phyloP scores from a whole-genome alignment of 1,284 basidiomycete genomes.

The Phenoliferia sp. region DNA sequence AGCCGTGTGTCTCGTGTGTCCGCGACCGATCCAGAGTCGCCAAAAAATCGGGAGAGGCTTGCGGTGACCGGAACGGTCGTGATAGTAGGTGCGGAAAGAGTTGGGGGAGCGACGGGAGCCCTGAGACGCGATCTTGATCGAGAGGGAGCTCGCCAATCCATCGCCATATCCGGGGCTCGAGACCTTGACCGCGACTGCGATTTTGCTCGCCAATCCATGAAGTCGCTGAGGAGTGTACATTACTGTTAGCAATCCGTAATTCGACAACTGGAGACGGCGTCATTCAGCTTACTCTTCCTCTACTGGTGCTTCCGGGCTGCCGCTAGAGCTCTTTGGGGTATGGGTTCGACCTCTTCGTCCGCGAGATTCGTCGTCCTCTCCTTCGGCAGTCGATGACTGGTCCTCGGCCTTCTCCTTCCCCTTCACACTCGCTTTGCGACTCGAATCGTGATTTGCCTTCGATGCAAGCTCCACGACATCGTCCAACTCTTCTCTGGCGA shows the following conservation, averaged over 20 bases:
- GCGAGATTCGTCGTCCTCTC: constrained; percentile 22
- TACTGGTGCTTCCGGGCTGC: constrained; percentile 34
- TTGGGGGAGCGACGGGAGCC: constrained; percentile 15
- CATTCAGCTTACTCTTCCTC: constrained; percentile 61
- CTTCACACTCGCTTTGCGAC: not conserved
- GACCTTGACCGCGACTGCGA: constrained; percentile 82
- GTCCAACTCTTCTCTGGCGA: constrained; percentile 23
- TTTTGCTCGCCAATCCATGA: constrained; percentile 90
- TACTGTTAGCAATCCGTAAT: too few species aligned
- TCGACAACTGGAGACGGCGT: too few species aligned
- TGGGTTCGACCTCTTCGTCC: constrained; percentile 39
- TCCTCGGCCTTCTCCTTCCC: not conserved
- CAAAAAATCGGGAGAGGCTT: constrained; percentile 30
- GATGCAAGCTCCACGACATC: constrained; percentile 5
- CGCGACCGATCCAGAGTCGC: constrained; percentile 8
- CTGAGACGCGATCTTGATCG: constrained; percentile 44
- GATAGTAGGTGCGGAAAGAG: constrained; percentile 20
- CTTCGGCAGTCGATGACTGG: not conserved
- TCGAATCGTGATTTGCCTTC: not conserved
- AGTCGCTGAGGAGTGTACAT: constrained; percentile 39
- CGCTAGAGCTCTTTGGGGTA: constrained; percentile 25
- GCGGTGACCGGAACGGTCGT: constrained; percentile 22
- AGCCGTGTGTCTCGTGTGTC: too few species aligned
- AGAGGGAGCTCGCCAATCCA: constrained; percentile 49
- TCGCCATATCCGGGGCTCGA: constrained; percentile 38